Base-by-base conservation (phyloP, 2,329 filamentous ascomycete species). In the Chrysosporium queenslandicum region DNA sequence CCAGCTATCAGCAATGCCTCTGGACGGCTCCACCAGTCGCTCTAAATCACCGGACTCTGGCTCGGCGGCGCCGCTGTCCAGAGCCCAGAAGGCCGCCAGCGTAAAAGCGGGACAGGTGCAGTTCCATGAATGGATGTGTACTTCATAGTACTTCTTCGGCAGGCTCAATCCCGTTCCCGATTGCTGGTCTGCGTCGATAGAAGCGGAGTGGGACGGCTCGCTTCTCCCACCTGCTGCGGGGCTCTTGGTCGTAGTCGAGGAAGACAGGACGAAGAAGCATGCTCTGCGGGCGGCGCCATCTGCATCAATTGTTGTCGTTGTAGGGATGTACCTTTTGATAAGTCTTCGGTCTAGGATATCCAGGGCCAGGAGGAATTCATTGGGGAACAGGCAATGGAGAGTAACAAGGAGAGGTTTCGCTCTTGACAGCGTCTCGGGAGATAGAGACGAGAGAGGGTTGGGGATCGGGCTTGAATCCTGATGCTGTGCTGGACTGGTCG, bases 31-130 rank as follows among this genome's bases (percentile, higher is more conserved):
- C n/a, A n/a, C n/a, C n/a, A n/a, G n/a, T n/a, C 21, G 42, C 2
- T 23, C 45, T 20, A 25, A 8, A 29, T 32, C 46, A 18, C 2
- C 21, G 7, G 32, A 16, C 18, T 45, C 25, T 18, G 20, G 4
- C 25, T 46, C 46, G 8, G 40, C 11, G 3, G 41, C 27, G 32
- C 32, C 20, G 25, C 32, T 5, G 2, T 29, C 32, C 39, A 39
- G 4, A 34, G 52, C 37, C 36, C 50, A 29, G 42, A 89, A 90
- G 2, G 83, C 79, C 18, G 83, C 75, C 56, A 94, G 83, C 0
- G 84, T 77, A 67, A 97, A 97, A 1, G 82, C 83, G 2, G 89
- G 85, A 71, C 92, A 98, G 1, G 81, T 87, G 68, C 92, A 98
- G 66, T 85, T 89, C 92, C 92, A 97, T 1, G 84, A 80, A 0